A percentile compares a stretch with the other conserved stretches of the same genome.
phyloP scores from a whole-genome alignment of 441 rosid species.

The Bruguiera hainesii region DNA sequence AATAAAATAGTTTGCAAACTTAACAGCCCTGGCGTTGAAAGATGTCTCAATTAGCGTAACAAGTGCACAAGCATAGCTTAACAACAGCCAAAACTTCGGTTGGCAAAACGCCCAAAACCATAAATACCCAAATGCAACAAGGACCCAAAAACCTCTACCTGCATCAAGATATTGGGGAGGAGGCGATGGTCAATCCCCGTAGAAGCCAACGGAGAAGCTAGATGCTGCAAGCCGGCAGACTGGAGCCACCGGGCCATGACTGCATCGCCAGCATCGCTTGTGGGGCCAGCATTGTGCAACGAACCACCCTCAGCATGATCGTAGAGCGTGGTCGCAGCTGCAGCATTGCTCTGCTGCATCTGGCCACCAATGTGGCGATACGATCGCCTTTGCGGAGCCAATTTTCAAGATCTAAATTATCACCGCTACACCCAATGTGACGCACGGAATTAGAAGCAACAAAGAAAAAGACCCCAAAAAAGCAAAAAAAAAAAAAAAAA shows the following conservation, averaged over 20 bases:
- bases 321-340: constrained; percentile 67
- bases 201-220: constrained; percentile 93
- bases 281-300: constrained; percentile 56
- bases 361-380: constrained; percentile 99
- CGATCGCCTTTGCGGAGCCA: constrained; percentile 99
- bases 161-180: constrained; percentile 87
- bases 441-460: neutral
- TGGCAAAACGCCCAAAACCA: neutral
- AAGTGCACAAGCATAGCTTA: too few species aligned
- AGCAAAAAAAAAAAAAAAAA: neutral
- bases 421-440: constrained; percentile 30
- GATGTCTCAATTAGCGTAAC: too few species aligned
- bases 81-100: too few species aligned
- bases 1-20: neutral
- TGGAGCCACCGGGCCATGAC: constrained; percentile 99
- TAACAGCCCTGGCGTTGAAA: too few species aligned
- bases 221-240: constrained; percentile 99
- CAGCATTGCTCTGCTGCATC: constrained; percentile 92
- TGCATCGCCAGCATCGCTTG: constrained; percentile 83
- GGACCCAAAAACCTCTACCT: constrained; percentile 40
- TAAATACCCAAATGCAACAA: neutral
- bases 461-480: neutral
- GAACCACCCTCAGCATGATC: constrained; percentile 44
- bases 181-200: constrained; percentile 72
- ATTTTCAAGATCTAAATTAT: constrained; percentile 71